Evolutionary conservation across 768 basidiomycete species (phyloP).

Genomic region (Tricholoma flavovirens): DNA sequence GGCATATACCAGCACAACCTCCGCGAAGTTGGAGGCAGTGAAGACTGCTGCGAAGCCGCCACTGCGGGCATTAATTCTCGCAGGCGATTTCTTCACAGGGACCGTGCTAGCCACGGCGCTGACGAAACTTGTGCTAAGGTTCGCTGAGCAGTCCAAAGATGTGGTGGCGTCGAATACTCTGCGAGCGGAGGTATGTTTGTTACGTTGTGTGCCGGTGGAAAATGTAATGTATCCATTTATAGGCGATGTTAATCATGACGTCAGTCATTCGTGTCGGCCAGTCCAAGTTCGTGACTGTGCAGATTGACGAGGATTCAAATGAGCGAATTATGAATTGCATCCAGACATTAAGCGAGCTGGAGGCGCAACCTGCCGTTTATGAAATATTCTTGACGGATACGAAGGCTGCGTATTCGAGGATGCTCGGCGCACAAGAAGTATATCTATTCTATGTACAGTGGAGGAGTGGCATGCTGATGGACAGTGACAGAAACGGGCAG

Average conservation of each 20-base stretch:
- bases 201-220: neutral
- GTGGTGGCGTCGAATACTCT: slow-evolving; percentile 53
- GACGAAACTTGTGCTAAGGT: slow-evolving; percentile 87
- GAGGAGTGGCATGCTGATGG: neutral
- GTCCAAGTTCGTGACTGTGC: slow-evolving; percentile 86
- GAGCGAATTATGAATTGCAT: slow-evolving; percentile 97
- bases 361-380: slow-evolving; percentile 49
- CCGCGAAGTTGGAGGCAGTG: slow-evolving; percentile 69
- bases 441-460: slow-evolving; percentile 8
- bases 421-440: slow-evolving; percentile 94
- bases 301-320: slow-evolving; percentile 98
- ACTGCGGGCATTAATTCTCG: slow-evolving; percentile 78
- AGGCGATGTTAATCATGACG: slow-evolving; percentile 98
- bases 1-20: slow-evolving; percentile 63
- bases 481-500: slow-evolving; percentile 67
- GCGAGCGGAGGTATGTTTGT: slow-evolving; percentile 68
- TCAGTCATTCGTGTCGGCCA: slow-evolving; percentile 96
- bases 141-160: slow-evolving; percentile 48
- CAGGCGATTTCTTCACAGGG: slow-evolving; percentile 97
- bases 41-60: slow-evolving; percentile 90
- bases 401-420: slow-evolving; percentile 86
- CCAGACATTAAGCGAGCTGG: slow-evolving; percentile 81
- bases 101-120: slow-evolving; percentile 84
- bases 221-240: neutral
- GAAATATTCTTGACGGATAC: slow-evolving; percentile 83